These are phyloP conservation scores for Penicillium fimorum DNA, from an alignment of 495 filamentous ascomycete genomes.

Conservation along the genomic window DNA sequence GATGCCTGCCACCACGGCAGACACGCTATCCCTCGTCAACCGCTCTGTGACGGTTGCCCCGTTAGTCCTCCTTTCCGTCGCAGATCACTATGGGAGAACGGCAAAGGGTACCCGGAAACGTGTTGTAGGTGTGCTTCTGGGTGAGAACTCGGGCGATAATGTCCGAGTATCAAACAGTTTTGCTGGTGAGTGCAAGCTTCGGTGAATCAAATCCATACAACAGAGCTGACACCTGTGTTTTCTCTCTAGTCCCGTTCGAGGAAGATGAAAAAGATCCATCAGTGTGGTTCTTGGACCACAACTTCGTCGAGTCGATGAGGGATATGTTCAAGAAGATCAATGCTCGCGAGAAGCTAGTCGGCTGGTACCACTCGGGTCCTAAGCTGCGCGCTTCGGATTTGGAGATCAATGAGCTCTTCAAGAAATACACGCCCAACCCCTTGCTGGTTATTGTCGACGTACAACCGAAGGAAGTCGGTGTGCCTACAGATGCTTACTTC, in stretches of 20 bases:
- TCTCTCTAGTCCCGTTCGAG: conserved; percentile 82
- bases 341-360: conserved; percentile 96
- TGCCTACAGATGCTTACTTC: conserved; percentile 98
- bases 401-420: conserved; percentile 99
- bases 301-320: conserved; percentile 99
- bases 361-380: conserved; percentile 98
- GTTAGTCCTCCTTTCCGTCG: conserved; percentile 93
- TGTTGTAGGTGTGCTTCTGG: conserved; percentile 91
- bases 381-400: conserved; percentile 96
- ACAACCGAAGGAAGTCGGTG: conserved; percentile 95
- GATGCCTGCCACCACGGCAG: conserved; percentile 94
- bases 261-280: conserved; percentile 98
- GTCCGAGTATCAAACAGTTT: conserved; percentile 99
- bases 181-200: conserved; percentile 64
- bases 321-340: conserved; percentile 99
- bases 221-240: conserved; percentile 19
- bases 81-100: conserved; percentile 96
- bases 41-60: conserved; percentile 95
- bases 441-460: conserved; percentile 97
- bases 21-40: conserved; percentile 88
- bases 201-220: conserved; percentile 5
- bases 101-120: conserved; percentile 88
- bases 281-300: conserved; percentile 99
- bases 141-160: conserved; percentile 91
- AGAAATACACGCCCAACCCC: conserved; percentile 96